phyloP scores from a whole-genome alignment of 345 rosid species.

The Salix viminalis region DNA sequence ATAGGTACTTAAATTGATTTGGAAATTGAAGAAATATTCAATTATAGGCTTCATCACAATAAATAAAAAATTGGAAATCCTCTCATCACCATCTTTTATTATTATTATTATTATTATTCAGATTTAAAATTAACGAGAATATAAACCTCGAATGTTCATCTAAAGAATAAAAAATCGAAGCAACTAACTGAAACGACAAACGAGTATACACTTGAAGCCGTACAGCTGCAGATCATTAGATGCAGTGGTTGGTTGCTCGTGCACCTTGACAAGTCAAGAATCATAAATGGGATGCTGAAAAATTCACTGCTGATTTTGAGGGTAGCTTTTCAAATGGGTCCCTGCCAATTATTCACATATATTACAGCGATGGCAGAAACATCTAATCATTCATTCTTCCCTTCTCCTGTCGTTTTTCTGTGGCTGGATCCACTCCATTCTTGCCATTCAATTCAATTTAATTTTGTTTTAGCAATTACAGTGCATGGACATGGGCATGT shows the following conservation, averaged over 20 bases:
- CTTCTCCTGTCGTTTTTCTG: background rate
- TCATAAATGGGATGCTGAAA: background rate
- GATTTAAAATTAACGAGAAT: no score
- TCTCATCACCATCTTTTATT: no score
- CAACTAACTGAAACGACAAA: background rate
- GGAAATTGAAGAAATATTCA: no score
- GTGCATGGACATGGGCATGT: no score
- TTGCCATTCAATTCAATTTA: no score
- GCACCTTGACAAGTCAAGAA: slow-evolving; percentile 26
- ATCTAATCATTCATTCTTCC: slow-evolving; percentile 16
- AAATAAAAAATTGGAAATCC: no score
- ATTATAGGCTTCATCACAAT: no score
- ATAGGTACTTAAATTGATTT: no score
- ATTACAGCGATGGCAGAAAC: slow-evolving; percentile 12
- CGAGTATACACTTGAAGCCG: background rate
- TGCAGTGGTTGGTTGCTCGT: slow-evolving; percentile 22
- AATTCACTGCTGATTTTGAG: slow-evolving; percentile 8
- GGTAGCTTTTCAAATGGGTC: slow-evolving; percentile 1
- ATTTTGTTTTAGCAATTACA: no score
- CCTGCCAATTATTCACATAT: slow-evolving; percentile 5
- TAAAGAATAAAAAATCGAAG: no score
- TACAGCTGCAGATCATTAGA: slow-evolving; percentile 15
- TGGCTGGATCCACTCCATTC: background rate
- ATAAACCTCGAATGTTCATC: no score
- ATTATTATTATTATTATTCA: no score